Percentiles rank a stretch among this genome's conserved stretches.
These are phyloP conservation scores for Crithidia acanthocephali DNA, from an alignment of 208 protist genomes.

Conservation along the genomic window DNA sequence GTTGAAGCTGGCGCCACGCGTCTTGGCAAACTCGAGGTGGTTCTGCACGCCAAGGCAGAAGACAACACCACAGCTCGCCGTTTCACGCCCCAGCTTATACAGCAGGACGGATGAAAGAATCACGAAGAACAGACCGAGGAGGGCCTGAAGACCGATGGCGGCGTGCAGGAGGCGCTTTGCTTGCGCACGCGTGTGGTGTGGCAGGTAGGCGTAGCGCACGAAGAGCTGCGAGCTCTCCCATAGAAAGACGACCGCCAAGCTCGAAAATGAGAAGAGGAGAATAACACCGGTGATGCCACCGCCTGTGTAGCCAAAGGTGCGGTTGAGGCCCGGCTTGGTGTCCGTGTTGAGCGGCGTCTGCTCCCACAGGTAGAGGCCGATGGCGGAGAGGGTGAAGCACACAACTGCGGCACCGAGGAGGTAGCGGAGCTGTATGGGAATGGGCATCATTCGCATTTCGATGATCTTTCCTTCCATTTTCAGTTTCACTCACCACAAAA, in stretches of 20 bases:
- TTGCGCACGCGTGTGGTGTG: neutral
- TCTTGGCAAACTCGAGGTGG: conserved; percentile 3
- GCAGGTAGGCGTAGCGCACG: conserved; percentile 13
- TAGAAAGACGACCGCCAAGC: neutral
- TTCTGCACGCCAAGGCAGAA: conserved; percentile 38
- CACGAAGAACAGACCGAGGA: conserved; percentile 18
- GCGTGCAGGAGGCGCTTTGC: neutral
- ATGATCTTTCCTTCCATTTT: neutral
- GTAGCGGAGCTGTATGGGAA: conserved; percentile 16
- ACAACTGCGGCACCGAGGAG: conserved; percentile 17
- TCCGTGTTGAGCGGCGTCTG: conserved; percentile 3
- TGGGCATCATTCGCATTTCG: conserved; percentile 9
- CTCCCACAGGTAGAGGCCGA: conserved; percentile 15
- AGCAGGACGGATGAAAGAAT: conserved; percentile 9
- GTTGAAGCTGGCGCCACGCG: conserved; percentile 31
- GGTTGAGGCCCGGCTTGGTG: conserved; percentile 2
- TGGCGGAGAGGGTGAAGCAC: conserved; percentile 10
- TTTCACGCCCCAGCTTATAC: conserved; percentile 28
- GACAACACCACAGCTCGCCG: conserved; percentile 33
- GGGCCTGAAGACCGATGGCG: neutral
- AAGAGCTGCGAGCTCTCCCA: conserved; percentile 24
- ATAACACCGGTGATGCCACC: conserved; percentile 7
- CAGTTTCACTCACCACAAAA: neutral
- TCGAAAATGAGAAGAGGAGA: conserved; percentile 9
- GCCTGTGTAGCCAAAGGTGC: conserved; percentile 24